phyloP scores from a whole-genome alignment of 345 rosid species.

The Brassica cretica region DNA sequence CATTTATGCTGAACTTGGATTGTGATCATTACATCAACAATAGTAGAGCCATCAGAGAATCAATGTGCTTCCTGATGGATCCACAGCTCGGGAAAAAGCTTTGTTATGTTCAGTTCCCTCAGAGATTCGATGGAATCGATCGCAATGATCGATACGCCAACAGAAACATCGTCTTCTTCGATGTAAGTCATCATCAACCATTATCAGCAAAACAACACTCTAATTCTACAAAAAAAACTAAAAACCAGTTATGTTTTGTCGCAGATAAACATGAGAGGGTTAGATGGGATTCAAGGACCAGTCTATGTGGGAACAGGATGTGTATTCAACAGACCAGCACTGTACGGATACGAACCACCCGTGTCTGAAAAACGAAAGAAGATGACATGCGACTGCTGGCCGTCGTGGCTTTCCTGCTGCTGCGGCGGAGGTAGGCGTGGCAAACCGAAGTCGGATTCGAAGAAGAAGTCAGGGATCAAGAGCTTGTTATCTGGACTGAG shows the following conservation, averaged over 20 bases:
- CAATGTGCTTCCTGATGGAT: constrained; percentile 98
- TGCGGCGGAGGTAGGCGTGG: constrained; percentile 74
- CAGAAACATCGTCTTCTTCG: constrained; percentile 87
- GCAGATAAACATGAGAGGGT: constrained; percentile 90
- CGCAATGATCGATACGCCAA: constrained; percentile 94
- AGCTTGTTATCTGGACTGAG: constrained; percentile 55
- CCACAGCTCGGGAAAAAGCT: constrained; percentile 97
- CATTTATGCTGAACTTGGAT: constrained; percentile 86
- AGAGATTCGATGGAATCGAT: constrained; percentile 96
- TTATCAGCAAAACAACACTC: not conserved
- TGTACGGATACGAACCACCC: constrained; percentile 95
- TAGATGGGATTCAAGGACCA: constrained; percentile 95
- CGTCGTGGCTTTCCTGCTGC: constrained; percentile 93
- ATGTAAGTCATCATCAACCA: constrained; percentile 53
- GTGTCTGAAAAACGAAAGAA: constrained; percentile 82
- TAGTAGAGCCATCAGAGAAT: constrained; percentile 86
- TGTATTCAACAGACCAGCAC: constrained; percentile 86
- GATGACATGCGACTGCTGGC: constrained; percentile 99
- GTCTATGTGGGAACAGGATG: constrained; percentile 98
- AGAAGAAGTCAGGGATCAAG: constrained; percentile 63
- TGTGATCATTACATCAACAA: constrained; percentile 97
- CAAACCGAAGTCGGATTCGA: constrained; percentile 54
- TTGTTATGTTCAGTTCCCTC: constrained; percentile 95
- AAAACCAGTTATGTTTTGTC: not conserved
- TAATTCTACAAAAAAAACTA: not conserved